phyloP scores from a whole-genome alignment of 352 stramenopile species.

The Aphanomyces invadans region DNA sequence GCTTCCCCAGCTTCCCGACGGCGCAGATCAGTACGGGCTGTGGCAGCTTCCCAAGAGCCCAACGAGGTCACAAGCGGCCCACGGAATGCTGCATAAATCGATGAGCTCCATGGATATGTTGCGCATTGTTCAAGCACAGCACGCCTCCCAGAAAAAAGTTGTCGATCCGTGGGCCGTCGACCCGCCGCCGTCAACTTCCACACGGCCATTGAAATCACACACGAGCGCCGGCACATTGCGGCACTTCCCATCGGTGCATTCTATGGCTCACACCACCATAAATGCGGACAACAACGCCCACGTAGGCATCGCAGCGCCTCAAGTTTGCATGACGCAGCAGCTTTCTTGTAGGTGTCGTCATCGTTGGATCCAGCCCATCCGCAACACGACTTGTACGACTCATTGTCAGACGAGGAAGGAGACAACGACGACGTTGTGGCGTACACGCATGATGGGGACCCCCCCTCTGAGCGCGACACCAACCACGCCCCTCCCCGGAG shows the following conservation, averaged over 20 bases:
- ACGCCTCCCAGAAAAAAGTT: not conserved
- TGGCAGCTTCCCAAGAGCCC: not conserved
- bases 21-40: not conserved
- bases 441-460: too few relatives aligned
- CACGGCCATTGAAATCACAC: not conserved
- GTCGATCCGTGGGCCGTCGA: not conserved
- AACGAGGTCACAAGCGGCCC: too few relatives aligned
- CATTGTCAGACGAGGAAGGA: not conserved
- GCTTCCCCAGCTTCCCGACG: not conserved
- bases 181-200: not conserved
- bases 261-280: not conserved
- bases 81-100: not conserved
- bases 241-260: not conserved
- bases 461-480: too few relatives aligned
- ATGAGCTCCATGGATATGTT: slow-evolving; percentile 12
- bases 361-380: not conserved
- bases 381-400: not conserved
- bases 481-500: too few relatives aligned
- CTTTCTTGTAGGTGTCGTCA: not conserved
- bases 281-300: not conserved
- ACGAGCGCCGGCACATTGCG: not conserved
- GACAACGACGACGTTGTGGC: not conserved
- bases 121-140: not conserved
- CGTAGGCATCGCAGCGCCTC: not conserved
- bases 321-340: too few relatives aligned